phyloP scores from a whole-genome alignment of 2,329 filamentous ascomycete species.

The Fusarium sp. region DNA sequence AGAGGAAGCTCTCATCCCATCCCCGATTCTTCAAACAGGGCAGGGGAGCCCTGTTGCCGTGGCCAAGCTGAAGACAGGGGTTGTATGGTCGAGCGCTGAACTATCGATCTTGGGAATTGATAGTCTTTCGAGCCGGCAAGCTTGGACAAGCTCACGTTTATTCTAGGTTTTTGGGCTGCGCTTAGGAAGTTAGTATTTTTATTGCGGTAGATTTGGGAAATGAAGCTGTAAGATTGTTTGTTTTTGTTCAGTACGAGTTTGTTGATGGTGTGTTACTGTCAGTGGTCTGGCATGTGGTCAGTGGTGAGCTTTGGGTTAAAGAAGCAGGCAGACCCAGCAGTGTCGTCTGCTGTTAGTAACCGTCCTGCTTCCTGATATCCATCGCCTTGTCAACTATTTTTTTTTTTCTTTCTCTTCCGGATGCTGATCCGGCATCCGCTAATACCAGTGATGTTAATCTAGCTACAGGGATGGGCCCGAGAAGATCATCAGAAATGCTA shows the following conservation, averaged over 20 bases:
- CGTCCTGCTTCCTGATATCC: background rate
- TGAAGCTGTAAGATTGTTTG: constrained; percentile 10
- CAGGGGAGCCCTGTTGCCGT: constrained; percentile 15
- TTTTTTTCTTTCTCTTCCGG: background rate
- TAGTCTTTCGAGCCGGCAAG: constrained; percentile 23
- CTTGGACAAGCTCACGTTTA: constrained; percentile 16
- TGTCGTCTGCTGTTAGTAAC: background rate
- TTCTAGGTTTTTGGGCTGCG: constrained; percentile 1
- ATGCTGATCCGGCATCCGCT: too few species aligned
- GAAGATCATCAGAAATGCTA: background rate
- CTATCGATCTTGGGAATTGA: constrained; percentile 32
- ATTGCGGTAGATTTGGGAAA: constrained; percentile 1
- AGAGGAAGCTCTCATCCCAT: constrained; percentile 3
- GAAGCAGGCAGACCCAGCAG: constrained; percentile 19
- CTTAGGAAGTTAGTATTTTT: background rate
- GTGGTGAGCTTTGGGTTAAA: constrained; percentile 29
- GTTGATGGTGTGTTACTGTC: constrained; percentile 23
- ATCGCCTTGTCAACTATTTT: background rate
- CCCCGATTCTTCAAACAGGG: background rate
- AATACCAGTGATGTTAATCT: background rate
- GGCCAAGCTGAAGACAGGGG: constrained; percentile 39
- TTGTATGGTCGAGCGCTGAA: background rate
- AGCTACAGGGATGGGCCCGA: background rate
- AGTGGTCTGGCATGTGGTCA: background rate
- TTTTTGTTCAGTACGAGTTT: constrained; percentile 1